Conservation (phyloP, 164 flowering plant species). For the Tinospora cordifolia region DNA sequence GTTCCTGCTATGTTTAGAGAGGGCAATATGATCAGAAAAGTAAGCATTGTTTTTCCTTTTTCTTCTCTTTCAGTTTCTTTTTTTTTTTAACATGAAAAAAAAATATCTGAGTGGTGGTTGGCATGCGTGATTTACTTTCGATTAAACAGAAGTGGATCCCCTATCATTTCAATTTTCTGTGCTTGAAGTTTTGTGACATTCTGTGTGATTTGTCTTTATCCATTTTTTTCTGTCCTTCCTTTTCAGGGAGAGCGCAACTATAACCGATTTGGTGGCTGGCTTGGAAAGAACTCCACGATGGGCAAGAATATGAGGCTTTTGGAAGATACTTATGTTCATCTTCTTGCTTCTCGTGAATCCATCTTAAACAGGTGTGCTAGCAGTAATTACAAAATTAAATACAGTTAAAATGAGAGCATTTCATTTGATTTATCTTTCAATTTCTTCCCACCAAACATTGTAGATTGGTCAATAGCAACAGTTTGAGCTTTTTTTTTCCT, state of each 20-base stretch:
- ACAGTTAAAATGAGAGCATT: neutral
- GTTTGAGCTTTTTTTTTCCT: neutral
- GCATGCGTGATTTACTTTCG: no score
- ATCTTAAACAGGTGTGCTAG: constrained; percentile 53
- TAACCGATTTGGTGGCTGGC: constrained; percentile 97
- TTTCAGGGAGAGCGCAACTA: constrained; percentile 88
- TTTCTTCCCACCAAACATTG: neutral
- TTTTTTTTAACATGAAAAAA: no score
- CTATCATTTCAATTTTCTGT: neutral
- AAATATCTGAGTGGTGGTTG: no score
- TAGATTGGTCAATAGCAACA: neutral
- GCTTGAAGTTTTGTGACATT: neutral
- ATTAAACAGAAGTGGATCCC: neutral
- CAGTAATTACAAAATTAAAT: neutral
- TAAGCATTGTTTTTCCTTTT: no score
- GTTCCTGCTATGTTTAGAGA: no score
- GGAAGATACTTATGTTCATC: constrained; percentile 85
- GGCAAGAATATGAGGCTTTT: constrained; percentile 83
- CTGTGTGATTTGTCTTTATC: neutral
- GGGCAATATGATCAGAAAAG: no score
- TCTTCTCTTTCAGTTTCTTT: no score
- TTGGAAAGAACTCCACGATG: constrained; percentile 89
- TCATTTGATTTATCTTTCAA: neutral
- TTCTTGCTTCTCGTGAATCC: constrained; percentile 80
- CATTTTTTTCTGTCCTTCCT: constrained; percentile 2